A percentile compares a stretch with the other conserved stretches of the same genome.
Evolutionary conservation across 1,284 basidiomycete species (phyloP).

Genomic region (Malassezia cuniculi): DNA sequence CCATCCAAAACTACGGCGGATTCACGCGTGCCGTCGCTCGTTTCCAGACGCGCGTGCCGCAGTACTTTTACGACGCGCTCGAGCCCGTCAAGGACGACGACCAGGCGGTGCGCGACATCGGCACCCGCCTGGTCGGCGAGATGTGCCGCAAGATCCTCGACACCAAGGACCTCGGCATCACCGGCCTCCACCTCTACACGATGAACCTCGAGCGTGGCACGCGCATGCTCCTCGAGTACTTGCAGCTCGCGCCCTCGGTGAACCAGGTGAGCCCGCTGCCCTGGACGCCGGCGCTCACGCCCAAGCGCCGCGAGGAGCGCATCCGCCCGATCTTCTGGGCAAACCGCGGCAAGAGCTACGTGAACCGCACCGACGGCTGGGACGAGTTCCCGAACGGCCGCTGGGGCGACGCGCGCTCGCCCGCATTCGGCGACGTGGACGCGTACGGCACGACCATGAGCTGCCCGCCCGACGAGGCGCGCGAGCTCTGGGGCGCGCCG

Average conservation of each 20-base stretch:
- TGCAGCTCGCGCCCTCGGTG: conserved; percentile 33
- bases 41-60: conserved; percentile 72
- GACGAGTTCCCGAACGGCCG: conserved; percentile 98
- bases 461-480: conserved; percentile 62
- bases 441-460: conserved; percentile 59
- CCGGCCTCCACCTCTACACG: conserved; percentile 44
- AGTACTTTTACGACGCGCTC: conserved; percentile 63
- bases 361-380: conserved; percentile 53
- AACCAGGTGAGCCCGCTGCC: conserved; percentile 39
- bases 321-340: conserved; percentile 46
- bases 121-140: conserved; percentile 37
- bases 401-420: conserved; percentile 89
- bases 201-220: conserved; percentile 44
- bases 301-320: conserved; percentile 41
- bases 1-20: conserved; percentile 94
- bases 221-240: conserved; percentile 43
- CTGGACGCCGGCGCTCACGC: conserved; percentile 39
- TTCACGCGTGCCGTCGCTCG: conserved; percentile 82
- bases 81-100: conserved; percentile 66
- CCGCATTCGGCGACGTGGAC: conserved; percentile 93
- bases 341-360: conserved; percentile 39
- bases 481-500: conserved; percentile 30
- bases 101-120: conserved; percentile 33
- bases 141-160: conserved; percentile 40
- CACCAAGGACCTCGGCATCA: conserved; percentile 27